Evolutionary conservation across 164 flowering plant species (phyloP).

Genomic region (Magnolia kwangsiensis): DNA sequence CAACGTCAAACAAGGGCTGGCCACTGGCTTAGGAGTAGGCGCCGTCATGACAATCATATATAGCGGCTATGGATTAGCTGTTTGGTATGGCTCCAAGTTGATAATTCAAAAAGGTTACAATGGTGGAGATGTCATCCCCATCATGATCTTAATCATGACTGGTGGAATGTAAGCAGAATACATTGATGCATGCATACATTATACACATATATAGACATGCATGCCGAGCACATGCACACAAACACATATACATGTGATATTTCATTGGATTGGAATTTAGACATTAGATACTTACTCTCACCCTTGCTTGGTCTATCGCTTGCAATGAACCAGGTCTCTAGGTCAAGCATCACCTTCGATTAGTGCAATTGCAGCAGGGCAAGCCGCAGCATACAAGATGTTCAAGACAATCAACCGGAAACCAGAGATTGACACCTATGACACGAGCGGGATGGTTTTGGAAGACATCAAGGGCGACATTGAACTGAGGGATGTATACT

Average conservation of each 20-base stretch:
- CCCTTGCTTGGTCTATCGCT: not conserved
- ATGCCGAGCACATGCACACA: no score
- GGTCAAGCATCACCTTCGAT: slow-evolving; percentile 55
- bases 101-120: slow-evolving; percentile 57
- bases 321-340: slow-evolving; percentile 35
- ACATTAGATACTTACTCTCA: no score
- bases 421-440: slow-evolving; percentile 50
- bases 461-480: slow-evolving; percentile 64
- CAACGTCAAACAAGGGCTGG: slow-evolving; percentile 53
- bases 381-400: slow-evolving; percentile 74
- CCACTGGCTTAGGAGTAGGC: slow-evolving; percentile 71
- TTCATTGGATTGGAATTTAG: no score
- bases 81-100: slow-evolving; percentile 76
- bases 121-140: slow-evolving; percentile 61
- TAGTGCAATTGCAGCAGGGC: slow-evolving; percentile 64
- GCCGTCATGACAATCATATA: slow-evolving; percentile 35
- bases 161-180: slow-evolving; percentile 4
- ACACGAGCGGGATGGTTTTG: slow-evolving; percentile 38
- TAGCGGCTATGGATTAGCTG: slow-evolving; percentile 56
- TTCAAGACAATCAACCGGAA: slow-evolving; percentile 58
- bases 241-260: no score
- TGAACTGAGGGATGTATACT: slow-evolving; percentile 61
- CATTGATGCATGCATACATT: no score
- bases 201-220: no score
- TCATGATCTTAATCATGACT: slow-evolving; percentile 61